A percentile compares a stretch with the other conserved stretches of the same genome.
Conservation (phyloP, 1,139 yeast species). For the Yamadazyma triangularis region DNA sequence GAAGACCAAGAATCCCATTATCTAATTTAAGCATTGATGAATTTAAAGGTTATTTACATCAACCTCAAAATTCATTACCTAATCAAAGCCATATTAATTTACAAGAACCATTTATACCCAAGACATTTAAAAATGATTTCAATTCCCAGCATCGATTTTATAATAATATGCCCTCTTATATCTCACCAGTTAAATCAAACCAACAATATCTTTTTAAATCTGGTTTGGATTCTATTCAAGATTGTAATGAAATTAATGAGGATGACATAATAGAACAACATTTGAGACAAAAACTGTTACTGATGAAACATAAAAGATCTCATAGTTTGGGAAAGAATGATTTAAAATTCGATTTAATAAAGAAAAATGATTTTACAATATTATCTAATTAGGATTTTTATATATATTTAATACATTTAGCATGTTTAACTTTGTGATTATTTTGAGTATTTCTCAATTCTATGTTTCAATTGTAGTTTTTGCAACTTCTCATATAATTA, state of each 20-base stretch:
- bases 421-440: too few relatives aligned
- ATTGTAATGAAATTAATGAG: slow-evolving; percentile 16
- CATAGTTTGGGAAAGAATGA: slow-evolving; percentile 39
- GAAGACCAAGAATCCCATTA: slow-evolving; percentile 25
- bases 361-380: slow-evolving; percentile 21
- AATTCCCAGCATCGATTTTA: slow-evolving; percentile 30
- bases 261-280: slow-evolving; percentile 28
- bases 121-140: slow-evolving; percentile 28
- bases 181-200: slow-evolving; percentile 13
- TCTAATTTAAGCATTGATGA: slow-evolving; percentile 27
- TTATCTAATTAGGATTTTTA: slow-evolving; percentile 6
- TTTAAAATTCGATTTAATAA: slow-evolving; percentile 29
- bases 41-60: slow-evolving; percentile 29
- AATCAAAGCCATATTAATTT: too few relatives aligned
- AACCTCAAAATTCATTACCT: slow-evolving; percentile 5
- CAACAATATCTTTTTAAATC: slow-evolving; percentile 12
- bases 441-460: too few relatives aligned
- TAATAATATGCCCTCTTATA: slow-evolving; percentile 11
- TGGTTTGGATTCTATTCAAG: slow-evolving; percentile 9
- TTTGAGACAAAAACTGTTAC: slow-evolving; percentile 16
- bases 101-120: slow-evolving; percentile 30
- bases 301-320: slow-evolving; percentile 29
- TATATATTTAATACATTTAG: too few relatives aligned
- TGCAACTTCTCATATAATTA: too few relatives aligned
- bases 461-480: too few relatives aligned